Base-by-base conservation (phyloP, 345 rosid genomes). In the Crucihimalaya himalaica region DNA sequence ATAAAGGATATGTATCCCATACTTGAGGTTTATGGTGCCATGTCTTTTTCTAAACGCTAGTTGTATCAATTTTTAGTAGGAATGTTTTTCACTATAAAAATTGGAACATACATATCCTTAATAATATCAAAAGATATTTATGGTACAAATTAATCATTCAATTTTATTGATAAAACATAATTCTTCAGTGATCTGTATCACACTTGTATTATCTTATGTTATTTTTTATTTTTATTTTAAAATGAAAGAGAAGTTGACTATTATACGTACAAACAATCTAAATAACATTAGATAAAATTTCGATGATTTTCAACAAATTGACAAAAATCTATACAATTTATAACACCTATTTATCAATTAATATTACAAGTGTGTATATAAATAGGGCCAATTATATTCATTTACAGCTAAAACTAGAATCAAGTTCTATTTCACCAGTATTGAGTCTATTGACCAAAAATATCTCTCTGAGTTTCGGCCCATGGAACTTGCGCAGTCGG, bases 401-500 rank as follows among this genome's bases (percentile, higher is more conserved):
- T 64, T 43, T 13, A 47, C 52, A 66, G 40, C 72, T 35, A 8
- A 13, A 55, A 47, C 32, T 32, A 34, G 4, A 48, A 52, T 43
- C 56, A 20, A 4, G 39, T 65, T 64, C 13, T 37, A 31, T 62
- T 63, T 64, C 70, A 16, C 20, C 5, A 72, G 19, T 28, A 28
- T 60, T 72, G 64, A 72, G 56, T 63, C 11, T 10, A 18, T 16
- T n/a, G 9, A 39, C 5, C 11, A 21, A 68, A 48, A 28, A 20
- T 0, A 0, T 7, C 12, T 67, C 57, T 52, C 39, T 68, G 25
- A 23, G 25, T 23, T 23, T 23, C 25, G 25, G 25, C 25, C 42
- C 7, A 54, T 75, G 79, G 79, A 75, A 53, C 37, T 75, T 54
- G 10, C 32, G 12, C 62, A 69, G 21, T 52, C 74, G 16, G 79